Conservation (phyloP, 2,329 filamentous ascomycete genomes). For the Trichophyton equinum region DNA sequence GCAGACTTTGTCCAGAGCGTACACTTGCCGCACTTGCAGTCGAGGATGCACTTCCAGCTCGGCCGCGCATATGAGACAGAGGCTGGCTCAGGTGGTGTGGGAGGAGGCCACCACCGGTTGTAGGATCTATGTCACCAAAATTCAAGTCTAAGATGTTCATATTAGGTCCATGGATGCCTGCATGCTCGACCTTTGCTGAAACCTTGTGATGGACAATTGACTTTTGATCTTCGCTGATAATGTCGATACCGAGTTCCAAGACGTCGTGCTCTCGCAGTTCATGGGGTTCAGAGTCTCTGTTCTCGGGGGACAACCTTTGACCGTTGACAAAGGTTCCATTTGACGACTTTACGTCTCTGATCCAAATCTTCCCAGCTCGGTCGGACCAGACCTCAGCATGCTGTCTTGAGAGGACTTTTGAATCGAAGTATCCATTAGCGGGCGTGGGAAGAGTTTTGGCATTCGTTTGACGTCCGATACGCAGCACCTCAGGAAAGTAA, state of each 20-base stretch:
- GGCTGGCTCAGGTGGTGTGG: conserved; percentile 55
- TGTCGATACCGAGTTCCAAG: conserved; percentile 91
- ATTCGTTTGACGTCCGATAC: conserved; percentile 93
- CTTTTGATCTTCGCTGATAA: conserved; percentile 96
- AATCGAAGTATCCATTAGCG: conserved; percentile 91
- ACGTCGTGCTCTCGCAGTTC: conserved; percentile 86
- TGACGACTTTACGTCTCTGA: conserved; percentile 93
- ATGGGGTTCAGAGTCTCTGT: conserved; percentile 89
- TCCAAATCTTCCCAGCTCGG: conserved; percentile 77
- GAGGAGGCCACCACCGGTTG: conserved; percentile 58
- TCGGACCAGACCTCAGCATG: conserved; percentile 94
- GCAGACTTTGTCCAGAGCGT: conserved; percentile 42
- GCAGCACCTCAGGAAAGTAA: conserved; percentile 81
- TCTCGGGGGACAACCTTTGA: conserved; percentile 77
- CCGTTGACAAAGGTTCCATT: conserved; percentile 98
- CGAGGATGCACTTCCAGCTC: conserved; percentile 55
- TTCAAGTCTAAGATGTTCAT: conserved; percentile 71
- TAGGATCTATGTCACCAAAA: conserved; percentile 79
- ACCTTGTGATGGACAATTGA: conserved; percentile 98
- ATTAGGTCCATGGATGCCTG: conserved; percentile 60
- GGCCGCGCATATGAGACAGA: conserved; percentile 53
- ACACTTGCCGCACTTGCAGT: conserved; percentile 53
- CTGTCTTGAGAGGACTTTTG: conserved; percentile 89
- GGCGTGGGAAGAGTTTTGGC: conserved; percentile 87
- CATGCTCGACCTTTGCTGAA: conserved; percentile 89